Base-by-base conservation (phyloP, 441 rosid genomes). In the Adansonia gregorii region DNA sequence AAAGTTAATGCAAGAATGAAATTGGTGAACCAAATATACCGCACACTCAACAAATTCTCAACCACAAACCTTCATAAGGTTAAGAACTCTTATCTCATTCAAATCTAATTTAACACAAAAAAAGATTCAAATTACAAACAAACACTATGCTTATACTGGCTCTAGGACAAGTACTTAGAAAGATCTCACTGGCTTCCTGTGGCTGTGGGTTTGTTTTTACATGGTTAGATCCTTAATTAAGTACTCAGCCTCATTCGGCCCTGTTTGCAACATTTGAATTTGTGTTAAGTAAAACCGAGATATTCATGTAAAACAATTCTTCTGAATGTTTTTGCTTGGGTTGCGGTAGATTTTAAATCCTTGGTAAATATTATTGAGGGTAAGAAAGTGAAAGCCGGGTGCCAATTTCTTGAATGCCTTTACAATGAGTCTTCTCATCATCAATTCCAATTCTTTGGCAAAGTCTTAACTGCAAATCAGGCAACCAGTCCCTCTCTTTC, bases 351-450 rank as follows among this genome's bases (percentile, higher is more conserved):
- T n/a, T 67, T 43, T 8, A 31, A 31, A 19, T 17, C n/a, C 9
- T 14, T 66, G 56, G 41, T 68, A 8, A 27, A 15, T 58, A 20
- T 4, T 66, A 51, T 41, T 43, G 52, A 49, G 39, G 76, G 17
- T 78, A 80, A 48, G 88, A 85, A 75, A 90, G 90, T 8, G 91
- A 82, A 67, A 90, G 93, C 58, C 69, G 84, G 39, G 89, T 90
- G 82, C 82, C 82, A 63, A 86, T 85, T 67, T 86, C 87, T 19
- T 78, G 73, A 65, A 49, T 54, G 66, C 75, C 71, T 73, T 73
- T 69, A 39, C 71, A 71, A 15, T 61, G 83, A 61, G 60, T 39
- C 35, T 68, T 79, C 27, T 72, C 85, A 3, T 78, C 83, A 3
- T 82, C 78, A 11, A 60, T 72, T 55, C 72, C 81, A 45, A 60